Conservation (phyloP, 2,329 filamentous ascomycete species). For the Myriosclerotinia scirpicola region DNA sequence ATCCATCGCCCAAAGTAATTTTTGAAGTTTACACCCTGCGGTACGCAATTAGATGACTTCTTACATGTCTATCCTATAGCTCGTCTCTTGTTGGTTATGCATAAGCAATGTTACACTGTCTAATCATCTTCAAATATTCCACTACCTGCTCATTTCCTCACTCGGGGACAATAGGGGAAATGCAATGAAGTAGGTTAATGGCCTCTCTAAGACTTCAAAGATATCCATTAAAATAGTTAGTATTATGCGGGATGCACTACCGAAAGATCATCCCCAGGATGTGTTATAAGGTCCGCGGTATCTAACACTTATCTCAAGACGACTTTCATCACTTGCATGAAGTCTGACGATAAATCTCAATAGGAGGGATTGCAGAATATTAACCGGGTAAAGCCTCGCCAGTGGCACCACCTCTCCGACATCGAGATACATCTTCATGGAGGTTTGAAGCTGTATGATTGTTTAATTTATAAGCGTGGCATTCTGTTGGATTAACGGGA, state of each 20-base stretch:
- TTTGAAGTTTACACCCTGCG: neutral
- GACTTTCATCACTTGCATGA: neutral
- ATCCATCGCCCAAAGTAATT: neutral
- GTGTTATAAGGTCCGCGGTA: neutral
- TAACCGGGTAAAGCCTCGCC: too few relatives aligned
- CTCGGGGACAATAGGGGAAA: neutral
- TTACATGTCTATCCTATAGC: neutral
- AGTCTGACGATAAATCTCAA: neutral
- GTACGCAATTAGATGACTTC: constrained; percentile 6
- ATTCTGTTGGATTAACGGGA: neutral
- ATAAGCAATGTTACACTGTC: neutral
- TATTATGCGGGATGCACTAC: too few relatives aligned
- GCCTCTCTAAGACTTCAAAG: neutral
- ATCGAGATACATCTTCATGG: neutral
- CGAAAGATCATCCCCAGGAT: neutral
- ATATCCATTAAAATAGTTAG: neutral
- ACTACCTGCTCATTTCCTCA: neutral
- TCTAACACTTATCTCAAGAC: neutral
- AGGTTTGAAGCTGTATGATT: neutral
- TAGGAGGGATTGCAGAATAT: neutral
- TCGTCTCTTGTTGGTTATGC: neutral
- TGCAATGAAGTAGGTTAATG: neutral
- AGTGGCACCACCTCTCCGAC: neutral
- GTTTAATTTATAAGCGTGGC: neutral
- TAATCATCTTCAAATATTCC: neutral